Percentiles rank a stretch among this genome's conserved stretches.
Evolutionary conservation across 140 eudicot species (phyloP).

Genomic region (Bidens hawaiensis): DNA sequence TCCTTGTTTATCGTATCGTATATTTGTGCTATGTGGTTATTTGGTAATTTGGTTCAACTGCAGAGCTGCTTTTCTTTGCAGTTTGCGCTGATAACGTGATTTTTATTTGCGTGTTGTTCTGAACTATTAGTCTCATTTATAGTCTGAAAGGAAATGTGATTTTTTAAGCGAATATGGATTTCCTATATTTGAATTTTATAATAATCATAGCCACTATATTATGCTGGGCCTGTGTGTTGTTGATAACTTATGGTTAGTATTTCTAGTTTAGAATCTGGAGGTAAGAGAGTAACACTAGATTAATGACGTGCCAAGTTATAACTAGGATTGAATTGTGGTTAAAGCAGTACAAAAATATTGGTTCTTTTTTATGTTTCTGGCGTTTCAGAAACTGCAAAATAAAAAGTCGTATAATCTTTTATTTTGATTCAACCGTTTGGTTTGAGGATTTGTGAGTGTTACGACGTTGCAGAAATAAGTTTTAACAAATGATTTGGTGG

Average conservation of each 20-base stretch:
- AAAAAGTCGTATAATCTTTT: neutral
- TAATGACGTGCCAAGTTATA: neutral
- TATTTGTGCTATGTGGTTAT: neutral
- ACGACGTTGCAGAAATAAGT: neutral
- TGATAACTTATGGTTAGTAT: neutral
- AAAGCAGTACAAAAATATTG: neutral
- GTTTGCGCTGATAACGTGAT: neutral
- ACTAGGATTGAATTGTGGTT: neutral
- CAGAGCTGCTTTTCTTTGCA: neutral
- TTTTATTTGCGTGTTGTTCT: neutral
- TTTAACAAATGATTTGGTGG: neutral
- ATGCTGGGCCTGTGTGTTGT: neutral
- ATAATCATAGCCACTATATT: neutral
- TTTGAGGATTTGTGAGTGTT: neutral
- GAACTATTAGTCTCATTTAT: neutral
- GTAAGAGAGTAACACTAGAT: neutral
- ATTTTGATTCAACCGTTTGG: neutral
- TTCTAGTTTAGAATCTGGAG: neutral
- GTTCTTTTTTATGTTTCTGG: neutral
- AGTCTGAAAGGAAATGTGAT: neutral
- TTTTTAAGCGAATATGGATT: neutral
- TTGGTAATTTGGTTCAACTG: neutral
- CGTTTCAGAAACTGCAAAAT: neutral
- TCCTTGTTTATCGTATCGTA: neutral
- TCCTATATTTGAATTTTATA: neutral